Evolutionary conservation across 2,329 filamentous ascomycete species (phyloP).

Genomic region (Thielaviopsis populi): DNA sequence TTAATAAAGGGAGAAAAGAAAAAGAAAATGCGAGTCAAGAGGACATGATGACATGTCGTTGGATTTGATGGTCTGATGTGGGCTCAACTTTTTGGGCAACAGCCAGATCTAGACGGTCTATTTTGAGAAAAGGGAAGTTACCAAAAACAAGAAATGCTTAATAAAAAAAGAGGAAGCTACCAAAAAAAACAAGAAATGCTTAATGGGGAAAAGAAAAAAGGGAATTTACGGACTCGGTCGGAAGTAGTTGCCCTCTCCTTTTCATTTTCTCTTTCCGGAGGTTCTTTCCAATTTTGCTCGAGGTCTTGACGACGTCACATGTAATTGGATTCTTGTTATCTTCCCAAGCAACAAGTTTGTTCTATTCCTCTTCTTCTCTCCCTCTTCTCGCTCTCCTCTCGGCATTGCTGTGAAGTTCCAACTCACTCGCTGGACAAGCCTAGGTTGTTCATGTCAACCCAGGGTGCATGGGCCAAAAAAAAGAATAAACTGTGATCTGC

Average conservation of each 20-base stretch:
- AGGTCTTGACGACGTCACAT: background rate
- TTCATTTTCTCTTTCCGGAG: background rate
- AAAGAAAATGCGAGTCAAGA: background rate
- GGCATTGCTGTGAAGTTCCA: background rate
- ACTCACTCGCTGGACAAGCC: background rate
- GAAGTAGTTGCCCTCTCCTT: background rate
- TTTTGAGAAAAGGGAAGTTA: background rate
- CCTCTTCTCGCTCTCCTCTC: background rate
- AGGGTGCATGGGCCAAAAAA: no score
- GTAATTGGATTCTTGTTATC: no score
- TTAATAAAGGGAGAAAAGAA: background rate
- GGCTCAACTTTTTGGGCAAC: background rate
- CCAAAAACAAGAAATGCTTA: background rate
- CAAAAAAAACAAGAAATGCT: background rate
- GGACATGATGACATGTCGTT: background rate
- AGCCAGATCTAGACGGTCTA: background rate
- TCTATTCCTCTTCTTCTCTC: background rate
- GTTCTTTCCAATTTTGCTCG: background rate
- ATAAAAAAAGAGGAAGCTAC: background rate
- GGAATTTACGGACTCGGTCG: background rate
- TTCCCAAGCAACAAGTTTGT: background rate
- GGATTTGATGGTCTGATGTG: no score
- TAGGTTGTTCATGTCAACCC: no score
- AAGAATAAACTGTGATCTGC: no score
- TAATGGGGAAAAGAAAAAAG: background rate